Evolutionary conservation across 2,329 filamentous ascomycete species (phyloP).

Genomic region (Cercospora sesami): DNA sequence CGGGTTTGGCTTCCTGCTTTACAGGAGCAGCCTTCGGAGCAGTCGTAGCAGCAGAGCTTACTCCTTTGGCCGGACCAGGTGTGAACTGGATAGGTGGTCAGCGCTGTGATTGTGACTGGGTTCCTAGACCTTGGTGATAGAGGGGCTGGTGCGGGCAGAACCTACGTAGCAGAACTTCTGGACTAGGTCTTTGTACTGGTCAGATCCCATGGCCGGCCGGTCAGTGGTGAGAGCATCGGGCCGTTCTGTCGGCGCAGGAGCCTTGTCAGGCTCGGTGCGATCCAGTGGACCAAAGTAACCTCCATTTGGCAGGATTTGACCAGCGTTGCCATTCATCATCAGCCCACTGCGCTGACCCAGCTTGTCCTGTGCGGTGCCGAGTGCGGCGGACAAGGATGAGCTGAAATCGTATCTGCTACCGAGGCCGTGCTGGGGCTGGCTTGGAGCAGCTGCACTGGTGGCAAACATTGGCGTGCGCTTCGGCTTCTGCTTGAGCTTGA

Average conservation of each 20-base stretch:
- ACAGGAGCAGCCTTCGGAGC: slow-evolving; percentile 11
- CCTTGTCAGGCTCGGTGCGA: slow-evolving; percentile 35
- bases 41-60: slow-evolving; percentile 22
- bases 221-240: slow-evolving; percentile 59
- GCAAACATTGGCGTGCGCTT: slow-evolving; percentile 61
- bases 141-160: slow-evolving; percentile 51
- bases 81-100: slow-evolving; percentile 40
- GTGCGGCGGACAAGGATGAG: slow-evolving; percentile 82
- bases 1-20: slow-evolving; percentile 12
- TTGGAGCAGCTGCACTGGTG: slow-evolving; percentile 46
- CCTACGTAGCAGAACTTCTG: slow-evolving; percentile 99
- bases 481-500: slow-evolving; percentile 70
- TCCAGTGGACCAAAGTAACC: slow-evolving; percentile 43
- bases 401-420: slow-evolving; percentile 94
- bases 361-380: slow-evolving; percentile 69
- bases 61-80: slow-evolving; percentile 35
- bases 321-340: slow-evolving; percentile 34
- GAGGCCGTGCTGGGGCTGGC: slow-evolving; percentile 60
- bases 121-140: slow-evolving; percentile 31
- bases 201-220: slow-evolving; percentile 73
- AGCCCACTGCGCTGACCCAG: slow-evolving; percentile 58
- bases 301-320: slow-evolving; percentile 43
- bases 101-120: slow-evolving; percentile 28
- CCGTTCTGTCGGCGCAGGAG: slow-evolving; percentile 36
- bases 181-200: slow-evolving; percentile 93